Percentiles rank a stretch among this genome's conserved stretches.
phyloP scores from a whole-genome alignment of 148 eudicot species.

The Rhododendron ovatum region DNA sequence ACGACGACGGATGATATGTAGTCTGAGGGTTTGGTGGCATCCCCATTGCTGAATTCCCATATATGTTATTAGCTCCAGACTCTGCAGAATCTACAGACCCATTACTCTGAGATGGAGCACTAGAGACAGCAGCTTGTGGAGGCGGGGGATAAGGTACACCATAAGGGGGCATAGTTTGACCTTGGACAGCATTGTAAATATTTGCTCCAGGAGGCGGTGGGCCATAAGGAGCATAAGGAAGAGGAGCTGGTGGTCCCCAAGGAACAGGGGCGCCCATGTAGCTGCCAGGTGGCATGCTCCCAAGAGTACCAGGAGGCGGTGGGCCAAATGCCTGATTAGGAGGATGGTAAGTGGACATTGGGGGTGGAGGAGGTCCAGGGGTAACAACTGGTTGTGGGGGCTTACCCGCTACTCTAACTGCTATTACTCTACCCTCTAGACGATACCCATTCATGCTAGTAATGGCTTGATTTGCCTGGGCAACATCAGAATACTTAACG shows the following conservation, averaged over 20 bases:
- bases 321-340: constrained; percentile 51
- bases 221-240: constrained; percentile 57
- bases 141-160: constrained; percentile 64
- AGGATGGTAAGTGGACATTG: constrained; percentile 39
- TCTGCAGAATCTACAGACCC: constrained; percentile 21
- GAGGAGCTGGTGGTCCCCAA: constrained; percentile 77
- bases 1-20: constrained; percentile 31
- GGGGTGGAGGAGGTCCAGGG: constrained; percentile 49
- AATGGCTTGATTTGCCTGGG: constrained; percentile 76
- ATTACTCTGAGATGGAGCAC: constrained; percentile 36
- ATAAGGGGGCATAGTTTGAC: constrained; percentile 55
- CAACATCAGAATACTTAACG: constrained; percentile 73
- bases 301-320: constrained; percentile 43
- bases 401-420: constrained; percentile 92
- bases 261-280: constrained; percentile 57
- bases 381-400: constrained; percentile 70
- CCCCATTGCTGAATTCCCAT: constrained; percentile 34
- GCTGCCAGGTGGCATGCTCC: constrained; percentile 41
- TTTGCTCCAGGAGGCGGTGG: constrained; percentile 70
- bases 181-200: constrained; percentile 47
- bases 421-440: constrained; percentile 73
- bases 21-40: constrained; percentile 36
- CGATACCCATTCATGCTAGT: constrained; percentile 71
- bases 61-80: constrained; percentile 33
- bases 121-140: constrained; percentile 9